These are phyloP conservation scores for Camelina hispida DNA, from an alignment of 345 rosid genomes.

Conservation along the genomic window DNA sequence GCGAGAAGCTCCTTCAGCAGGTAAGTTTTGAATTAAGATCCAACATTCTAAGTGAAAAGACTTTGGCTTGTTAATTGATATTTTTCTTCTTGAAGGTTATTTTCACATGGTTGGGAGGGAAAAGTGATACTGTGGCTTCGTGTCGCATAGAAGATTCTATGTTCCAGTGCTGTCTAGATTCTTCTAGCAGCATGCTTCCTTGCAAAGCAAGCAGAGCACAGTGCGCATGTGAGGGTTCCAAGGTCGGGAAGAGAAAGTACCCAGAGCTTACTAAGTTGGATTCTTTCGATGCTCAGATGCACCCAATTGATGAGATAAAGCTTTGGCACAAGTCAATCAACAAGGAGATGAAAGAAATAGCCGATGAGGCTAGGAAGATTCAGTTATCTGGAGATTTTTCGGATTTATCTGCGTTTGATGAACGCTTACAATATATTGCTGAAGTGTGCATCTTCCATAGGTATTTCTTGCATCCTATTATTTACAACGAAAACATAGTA, in stretches of 20 bases:
- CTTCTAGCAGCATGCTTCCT: conserved; percentile 47
- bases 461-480: conserved; percentile 47
- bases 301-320: conserved; percentile 84
- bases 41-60: conserved; percentile 19
- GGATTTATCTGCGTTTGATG: conserved; percentile 74
- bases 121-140: conserved; percentile 39
- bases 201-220: conserved; percentile 48
- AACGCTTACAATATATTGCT: conserved; percentile 82
- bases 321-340: conserved; percentile 91
- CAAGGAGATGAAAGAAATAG: conserved; percentile 78
- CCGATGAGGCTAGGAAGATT: conserved; percentile 82
- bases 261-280: conserved; percentile 51
- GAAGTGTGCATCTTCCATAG: conserved; percentile 95
- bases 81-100: conserved; percentile 57
- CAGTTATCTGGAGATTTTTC: conserved; percentile 77
- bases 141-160: conserved; percentile 46
- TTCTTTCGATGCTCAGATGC: conserved; percentile 45
- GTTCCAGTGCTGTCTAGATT: conserved; percentile 46
- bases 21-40: conserved; percentile 45
- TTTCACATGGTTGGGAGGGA: conserved; percentile 78
- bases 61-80: conserved; percentile 30
- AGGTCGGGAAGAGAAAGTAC: conserved; percentile 74
- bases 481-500: conserved; percentile 6
- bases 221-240: conserved; percentile 61
- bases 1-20: conserved; percentile 80